phyloP scores from a whole-genome alignment of 2,329 filamentous ascomycete genomes.

The Tolypocladium sp. region DNA sequence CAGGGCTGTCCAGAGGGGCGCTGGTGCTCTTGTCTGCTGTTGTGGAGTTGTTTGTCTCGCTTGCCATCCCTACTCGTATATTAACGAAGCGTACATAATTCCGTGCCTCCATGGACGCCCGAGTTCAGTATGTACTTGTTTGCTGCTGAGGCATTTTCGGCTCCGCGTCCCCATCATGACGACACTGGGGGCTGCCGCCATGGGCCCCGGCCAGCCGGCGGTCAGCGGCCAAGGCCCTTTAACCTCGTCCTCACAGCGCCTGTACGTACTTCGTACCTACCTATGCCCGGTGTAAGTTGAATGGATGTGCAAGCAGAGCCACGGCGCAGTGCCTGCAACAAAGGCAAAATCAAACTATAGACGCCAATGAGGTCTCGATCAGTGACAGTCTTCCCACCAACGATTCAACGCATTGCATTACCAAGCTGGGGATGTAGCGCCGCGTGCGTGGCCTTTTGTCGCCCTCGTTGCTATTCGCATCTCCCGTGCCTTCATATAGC shows the following conservation, averaged over 20 bases:
- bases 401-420: neutral
- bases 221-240: neutral
- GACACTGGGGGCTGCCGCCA: neutral
- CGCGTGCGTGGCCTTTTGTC: neutral
- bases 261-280: too few relatives aligned
- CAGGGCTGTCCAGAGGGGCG: neutral
- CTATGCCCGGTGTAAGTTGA: neutral
- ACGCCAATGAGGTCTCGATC: neutral
- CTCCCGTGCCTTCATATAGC: neutral
- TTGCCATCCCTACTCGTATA: neutral
- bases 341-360: neutral
- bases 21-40: neutral
- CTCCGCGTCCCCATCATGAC: neutral
- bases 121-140: neutral
- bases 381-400: neutral
- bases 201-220: neutral
- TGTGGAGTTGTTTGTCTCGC: neutral
- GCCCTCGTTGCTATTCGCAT: neutral
- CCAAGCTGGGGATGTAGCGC: neutral
- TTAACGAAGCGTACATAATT: neutral
- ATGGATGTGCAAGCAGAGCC: neutral
- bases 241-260: neutral
- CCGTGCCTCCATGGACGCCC: neutral
- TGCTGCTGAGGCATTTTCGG: slow-evolving; percentile 9
- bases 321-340: neutral